A percentile compares a stretch with the other conserved stretches of the same genome.
phyloP scores from a whole-genome alignment of 176 grass and related monocot genomes.

The Bromus sterilis region DNA sequence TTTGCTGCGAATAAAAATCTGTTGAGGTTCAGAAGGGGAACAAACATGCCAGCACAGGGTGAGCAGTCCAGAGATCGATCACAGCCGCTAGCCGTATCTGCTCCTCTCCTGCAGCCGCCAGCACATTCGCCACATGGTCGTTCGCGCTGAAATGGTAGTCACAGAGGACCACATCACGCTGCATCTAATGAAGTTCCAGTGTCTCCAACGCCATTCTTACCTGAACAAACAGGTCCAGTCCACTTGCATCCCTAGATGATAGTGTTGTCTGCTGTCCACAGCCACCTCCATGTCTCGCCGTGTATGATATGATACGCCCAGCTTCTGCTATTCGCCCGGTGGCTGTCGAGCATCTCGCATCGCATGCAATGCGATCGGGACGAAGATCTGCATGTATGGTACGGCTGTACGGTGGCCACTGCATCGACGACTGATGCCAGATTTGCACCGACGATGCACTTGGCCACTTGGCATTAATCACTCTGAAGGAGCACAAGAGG shows the following conservation, averaged over 20 bases:
- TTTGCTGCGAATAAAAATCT: neutral
- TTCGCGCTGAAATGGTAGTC: constrained; percentile 3
- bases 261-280: neutral
- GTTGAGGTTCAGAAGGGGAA: neutral
- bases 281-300: neutral
- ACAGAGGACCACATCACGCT: neutral
- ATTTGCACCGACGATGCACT: neutral
- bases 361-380: neutral
- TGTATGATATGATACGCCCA: neutral
- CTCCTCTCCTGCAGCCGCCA: constrained; percentile 16
- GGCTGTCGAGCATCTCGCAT: neutral
- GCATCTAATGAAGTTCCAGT: neutral
- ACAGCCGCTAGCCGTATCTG: neutral
- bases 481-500: neutral
- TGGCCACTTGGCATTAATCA: neutral
- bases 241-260: neutral
- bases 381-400: constrained; percentile 1
- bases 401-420: neutral
- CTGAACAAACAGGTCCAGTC: neutral
- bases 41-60: constrained; percentile 13
- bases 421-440: neutral
- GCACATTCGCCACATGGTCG: constrained; percentile 27
- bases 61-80: constrained; percentile 14
- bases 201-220: neutral
- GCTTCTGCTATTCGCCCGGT: neutral